A percentile compares a stretch with the other conserved stretches of the same genome.
phyloP scores from a whole-genome alignment of 495 filamentous ascomycete genomes.

The Hypoxylon fuscum region DNA sequence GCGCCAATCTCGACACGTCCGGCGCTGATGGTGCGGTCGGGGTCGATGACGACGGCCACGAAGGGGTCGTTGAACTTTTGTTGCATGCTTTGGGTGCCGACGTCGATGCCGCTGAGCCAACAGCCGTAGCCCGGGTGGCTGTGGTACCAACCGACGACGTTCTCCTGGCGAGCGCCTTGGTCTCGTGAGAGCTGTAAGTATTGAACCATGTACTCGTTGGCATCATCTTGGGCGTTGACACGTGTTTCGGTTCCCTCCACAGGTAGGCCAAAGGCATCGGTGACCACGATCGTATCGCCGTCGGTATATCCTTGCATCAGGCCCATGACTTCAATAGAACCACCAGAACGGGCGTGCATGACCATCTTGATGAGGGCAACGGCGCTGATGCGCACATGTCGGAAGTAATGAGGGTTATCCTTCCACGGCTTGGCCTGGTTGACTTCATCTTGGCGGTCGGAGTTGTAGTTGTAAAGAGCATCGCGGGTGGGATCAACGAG shows the following conservation, averaged over 20 bases:
- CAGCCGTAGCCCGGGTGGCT: conserved; percentile 98
- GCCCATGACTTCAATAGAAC: conserved; percentile 94
- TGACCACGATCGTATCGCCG: conserved; percentile 86
- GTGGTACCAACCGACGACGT: conserved; percentile 98
- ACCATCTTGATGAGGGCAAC: conserved; percentile 98
- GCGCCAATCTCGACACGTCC: conserved; percentile 98
- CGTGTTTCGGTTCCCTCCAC: conserved; percentile 98
- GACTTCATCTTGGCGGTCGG: conserved; percentile 68
- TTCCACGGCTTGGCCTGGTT: conserved; percentile 77
- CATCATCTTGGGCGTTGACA: conserved; percentile 93
- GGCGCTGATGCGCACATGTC: conserved; percentile 89
- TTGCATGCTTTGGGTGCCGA: conserved; percentile 83
- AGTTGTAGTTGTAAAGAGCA: conserved; percentile 86
- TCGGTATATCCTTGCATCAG: conserved; percentile 96
- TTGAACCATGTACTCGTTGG: conserved; percentile 94
- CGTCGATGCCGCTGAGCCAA: conserved; percentile 97
- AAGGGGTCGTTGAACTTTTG: conserved; percentile 89
- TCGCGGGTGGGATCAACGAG: conserved; percentile 88
- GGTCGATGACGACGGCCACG: conserved; percentile 95
- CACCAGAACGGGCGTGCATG: conserved; percentile 96
- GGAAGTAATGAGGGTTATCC: conserved; percentile 88
- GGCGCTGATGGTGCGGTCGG: conserved; percentile 92
- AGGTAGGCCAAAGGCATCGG: conserved; percentile 91
- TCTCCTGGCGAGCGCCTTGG: conserved; percentile 76
- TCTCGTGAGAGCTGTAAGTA: conserved; percentile 81